Base-by-base conservation (phyloP, 2,329 filamentous ascomycete species). In the Beauveria pseudobassiana region DNA sequence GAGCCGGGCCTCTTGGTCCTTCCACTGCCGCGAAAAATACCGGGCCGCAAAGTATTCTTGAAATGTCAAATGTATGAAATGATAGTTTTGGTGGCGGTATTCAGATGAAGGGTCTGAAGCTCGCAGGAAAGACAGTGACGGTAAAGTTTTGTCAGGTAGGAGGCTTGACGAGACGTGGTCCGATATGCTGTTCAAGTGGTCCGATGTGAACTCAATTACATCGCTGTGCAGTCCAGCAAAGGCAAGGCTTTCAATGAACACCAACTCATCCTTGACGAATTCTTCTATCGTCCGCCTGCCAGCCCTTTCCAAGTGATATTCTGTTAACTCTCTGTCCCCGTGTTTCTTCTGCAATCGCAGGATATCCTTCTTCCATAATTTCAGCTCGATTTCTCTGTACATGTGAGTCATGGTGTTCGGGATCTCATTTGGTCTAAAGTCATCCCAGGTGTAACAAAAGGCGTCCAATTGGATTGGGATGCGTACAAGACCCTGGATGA, bases 381-480 rank as follows among this genome's bases (percentile, higher is more conserved):
- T 69, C 54, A 66, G n/a, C 53, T 71, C 69, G 48, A 78, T 77
- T 1, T 64, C 63, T 64, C 1, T 18, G 64, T 74, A 75, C 9
- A 75, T 52, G 43, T 61, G 63, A 0, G 74, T 77, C 74, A 78
- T 78, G 2, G 74, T 77, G 20, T 73, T 53, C 75, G 2, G 22
- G 1, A 22, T 22, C 1, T 1, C 22, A 2, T 22, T 2, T 1
- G 22, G 22, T 22, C 2, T 22, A 1, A 22, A 2, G 22, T 22
- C 22, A 22, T 22, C 22, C 22, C n/a, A 78, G 14, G 59, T 72
- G 51, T 67, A 75, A 62, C 76, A 79, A 46, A 79, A 60, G 1
- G 77, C 77, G 67, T 79, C 77, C 0, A 80, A 67, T 55, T 75
- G 75, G 62, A 79, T 75, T 0, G 76, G 78, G 46, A 79, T 78